Evolutionary conservation across 495 filamentous ascomycete species (phyloP).

Genomic region (Neurospora hispaniola): DNA sequence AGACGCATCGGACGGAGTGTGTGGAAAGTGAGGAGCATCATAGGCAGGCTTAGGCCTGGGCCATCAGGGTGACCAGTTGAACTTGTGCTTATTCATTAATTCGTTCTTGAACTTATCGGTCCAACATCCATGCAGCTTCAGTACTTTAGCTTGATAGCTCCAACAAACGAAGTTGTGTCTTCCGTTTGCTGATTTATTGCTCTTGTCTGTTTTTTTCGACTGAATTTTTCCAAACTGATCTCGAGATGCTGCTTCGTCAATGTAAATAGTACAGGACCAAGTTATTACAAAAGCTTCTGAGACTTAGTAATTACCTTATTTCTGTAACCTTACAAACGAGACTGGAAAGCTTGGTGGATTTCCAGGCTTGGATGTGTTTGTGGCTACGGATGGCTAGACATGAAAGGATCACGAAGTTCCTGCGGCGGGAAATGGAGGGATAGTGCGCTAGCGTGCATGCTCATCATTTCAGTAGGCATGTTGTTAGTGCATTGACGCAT

Average conservation of each 20-base stretch:
- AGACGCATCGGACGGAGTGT: conserved; percentile 27
- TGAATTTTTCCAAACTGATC: not conserved
- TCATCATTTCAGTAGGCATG: fast-evolving
- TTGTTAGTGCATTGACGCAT: not conserved
- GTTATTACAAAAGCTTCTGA: not conserved
- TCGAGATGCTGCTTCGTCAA: too few species aligned
- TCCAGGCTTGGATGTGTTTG: not conserved
- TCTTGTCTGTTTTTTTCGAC: not conserved
- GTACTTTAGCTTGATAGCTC: not conserved
- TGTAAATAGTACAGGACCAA: too few species aligned
- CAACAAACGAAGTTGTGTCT: not conserved
- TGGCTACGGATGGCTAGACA: not conserved
- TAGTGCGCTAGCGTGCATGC: not conserved
- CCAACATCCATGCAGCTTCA: not conserved
- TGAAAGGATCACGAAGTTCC: not conserved
- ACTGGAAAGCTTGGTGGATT: not conserved
- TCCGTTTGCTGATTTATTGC: not conserved
- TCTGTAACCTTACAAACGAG: not conserved
- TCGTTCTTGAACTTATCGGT: too few species aligned
- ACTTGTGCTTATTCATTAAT: too few species aligned
- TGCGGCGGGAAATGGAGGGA: not conserved
- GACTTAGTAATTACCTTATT: not conserved
- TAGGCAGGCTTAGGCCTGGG: not conserved
- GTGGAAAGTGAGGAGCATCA: conserved; percentile 4
- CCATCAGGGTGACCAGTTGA: too few species aligned